Conservation (phyloP, 495 filamentous ascomycete species). For the Parachaetomium inaequale region DNA sequence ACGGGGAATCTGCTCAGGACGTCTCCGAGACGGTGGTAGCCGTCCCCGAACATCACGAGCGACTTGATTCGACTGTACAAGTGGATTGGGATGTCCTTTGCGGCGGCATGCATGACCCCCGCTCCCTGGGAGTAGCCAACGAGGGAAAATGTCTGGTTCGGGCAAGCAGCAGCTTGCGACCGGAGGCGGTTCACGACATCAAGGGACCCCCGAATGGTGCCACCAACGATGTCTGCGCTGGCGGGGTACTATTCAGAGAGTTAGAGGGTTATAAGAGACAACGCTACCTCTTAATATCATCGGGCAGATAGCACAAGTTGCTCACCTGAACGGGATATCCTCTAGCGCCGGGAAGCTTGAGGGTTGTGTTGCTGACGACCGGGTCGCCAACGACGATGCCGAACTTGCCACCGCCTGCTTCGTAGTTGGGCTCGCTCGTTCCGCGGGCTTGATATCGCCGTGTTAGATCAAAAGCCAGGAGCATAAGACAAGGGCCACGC, state of each 20-base stretch:
- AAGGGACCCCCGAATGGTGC: neutral
- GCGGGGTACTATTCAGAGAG: constrained; percentile 1
- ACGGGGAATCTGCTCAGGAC: neutral
- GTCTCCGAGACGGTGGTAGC: constrained; percentile 6
- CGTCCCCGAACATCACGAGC: constrained; percentile 9
- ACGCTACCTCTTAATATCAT: neutral
- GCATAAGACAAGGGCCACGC: neutral
- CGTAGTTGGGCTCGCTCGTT: constrained; percentile 13
- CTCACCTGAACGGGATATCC: constrained; percentile 10
- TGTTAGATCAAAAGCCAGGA: neutral
- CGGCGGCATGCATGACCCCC: constrained; percentile 11
- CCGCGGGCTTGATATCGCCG: neutral
- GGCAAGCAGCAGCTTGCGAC: neutral
- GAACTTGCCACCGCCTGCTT: constrained; percentile 6
- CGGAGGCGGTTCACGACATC: constrained; percentile 8
- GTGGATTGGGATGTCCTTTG: neutral
- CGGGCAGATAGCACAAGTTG: neutral
- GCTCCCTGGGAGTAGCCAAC: constrained; percentile 14
- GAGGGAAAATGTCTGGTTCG: constrained; percentile 3
- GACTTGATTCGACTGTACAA: constrained; percentile 12
- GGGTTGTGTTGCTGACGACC: constrained; percentile 9
- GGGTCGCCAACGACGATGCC: constrained; percentile 11
- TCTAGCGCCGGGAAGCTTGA: constrained; percentile 8
- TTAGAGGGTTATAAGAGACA: neutral
- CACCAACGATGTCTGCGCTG: neutral